phyloP scores from a whole-genome alignment of 495 filamentous ascomycete genomes.

The Saxophila tyrrhenica region DNA sequence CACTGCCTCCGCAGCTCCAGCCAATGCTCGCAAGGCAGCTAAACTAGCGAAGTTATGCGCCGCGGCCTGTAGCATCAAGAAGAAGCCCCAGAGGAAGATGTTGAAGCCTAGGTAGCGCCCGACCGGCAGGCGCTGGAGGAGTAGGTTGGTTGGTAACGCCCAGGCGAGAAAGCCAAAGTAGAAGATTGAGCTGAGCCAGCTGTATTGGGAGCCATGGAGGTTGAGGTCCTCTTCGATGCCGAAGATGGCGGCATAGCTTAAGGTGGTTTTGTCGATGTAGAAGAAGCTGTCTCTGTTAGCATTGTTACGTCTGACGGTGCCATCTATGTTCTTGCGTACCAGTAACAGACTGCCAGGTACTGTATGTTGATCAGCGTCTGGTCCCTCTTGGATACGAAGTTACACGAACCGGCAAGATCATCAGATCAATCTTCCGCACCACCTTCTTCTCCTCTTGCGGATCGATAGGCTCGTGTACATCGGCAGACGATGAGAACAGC shows the following conservation, averaged over 20 bases:
- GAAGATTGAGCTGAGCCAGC: conserved; percentile 47
- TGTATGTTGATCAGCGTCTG: background rate
- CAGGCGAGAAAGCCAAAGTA: conserved; percentile 49
- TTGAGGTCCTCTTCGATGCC: conserved; percentile 40
- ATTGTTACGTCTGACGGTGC: no score
- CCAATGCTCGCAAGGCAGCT: conserved; percentile 42
- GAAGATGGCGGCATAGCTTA: conserved; percentile 39
- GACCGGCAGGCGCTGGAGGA: conserved; percentile 46
- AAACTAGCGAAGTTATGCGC: conserved; percentile 39
- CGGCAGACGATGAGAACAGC: conserved; percentile 15
- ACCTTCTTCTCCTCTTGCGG: conserved; percentile 38
- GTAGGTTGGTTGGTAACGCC: conserved; percentile 39
- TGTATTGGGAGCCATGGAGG: conserved; percentile 45
- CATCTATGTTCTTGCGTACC: background rate
- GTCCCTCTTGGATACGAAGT: conserved; percentile 33
- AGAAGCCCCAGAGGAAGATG: conserved; percentile 51
- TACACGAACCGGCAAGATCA: conserved; percentile 33
- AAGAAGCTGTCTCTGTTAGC: conserved; percentile 32
- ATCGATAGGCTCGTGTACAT: conserved; percentile 35
- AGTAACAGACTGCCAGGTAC: background rate
- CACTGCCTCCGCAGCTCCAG: conserved; percentile 46
- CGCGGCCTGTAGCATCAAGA: conserved; percentile 44
- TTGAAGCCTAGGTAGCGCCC: conserved; percentile 48
- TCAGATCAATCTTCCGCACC: conserved; percentile 45
- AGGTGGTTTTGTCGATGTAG: conserved; percentile 41